A percentile compares a stretch with the other conserved stretches of the same genome.
phyloP scores from a whole-genome alignment of 176 grass and related monocot species.

The Poa annua region DNA sequence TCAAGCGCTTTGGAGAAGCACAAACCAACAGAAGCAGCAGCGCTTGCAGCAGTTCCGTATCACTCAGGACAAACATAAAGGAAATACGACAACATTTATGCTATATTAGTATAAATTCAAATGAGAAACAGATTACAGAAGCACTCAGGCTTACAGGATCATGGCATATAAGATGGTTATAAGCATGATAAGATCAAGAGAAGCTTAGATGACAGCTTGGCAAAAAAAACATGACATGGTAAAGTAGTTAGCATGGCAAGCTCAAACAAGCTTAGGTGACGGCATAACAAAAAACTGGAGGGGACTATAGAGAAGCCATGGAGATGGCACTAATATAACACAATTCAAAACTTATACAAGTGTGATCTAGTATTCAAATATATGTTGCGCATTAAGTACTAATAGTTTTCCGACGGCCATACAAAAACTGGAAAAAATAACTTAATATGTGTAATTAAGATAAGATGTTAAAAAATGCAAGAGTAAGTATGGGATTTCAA shows the following conservation, averaged over 20 bases:
- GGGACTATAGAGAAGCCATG: conserved; percentile 4
- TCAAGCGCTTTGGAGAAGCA: conserved; percentile 6
- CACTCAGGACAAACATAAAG: neutral
- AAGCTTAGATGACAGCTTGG: neutral
- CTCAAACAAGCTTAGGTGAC: neutral
- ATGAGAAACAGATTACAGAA: neutral
- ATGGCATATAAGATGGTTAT: neutral
- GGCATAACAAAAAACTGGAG: neutral
- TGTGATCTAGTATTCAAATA: neutral
- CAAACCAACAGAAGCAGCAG: neutral
- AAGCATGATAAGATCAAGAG: neutral
- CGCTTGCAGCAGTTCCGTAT: conserved; percentile 2
- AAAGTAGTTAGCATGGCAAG: neutral
- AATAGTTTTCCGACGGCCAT: neutral
- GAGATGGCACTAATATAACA: neutral
- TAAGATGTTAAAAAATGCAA: neutral
- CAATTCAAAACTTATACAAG: neutral
- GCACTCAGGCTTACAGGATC: neutral
- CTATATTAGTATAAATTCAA: conserved; percentile 6
- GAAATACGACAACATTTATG: conserved; percentile 5
- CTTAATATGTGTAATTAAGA: neutral
- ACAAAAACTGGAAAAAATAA: neutral
- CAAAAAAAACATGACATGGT: neutral
- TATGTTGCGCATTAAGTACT: neutral
- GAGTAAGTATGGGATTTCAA: neutral